Base-by-base conservation (phyloP, 208 protist genomes). In the Leishmania lainsoni region DNA sequence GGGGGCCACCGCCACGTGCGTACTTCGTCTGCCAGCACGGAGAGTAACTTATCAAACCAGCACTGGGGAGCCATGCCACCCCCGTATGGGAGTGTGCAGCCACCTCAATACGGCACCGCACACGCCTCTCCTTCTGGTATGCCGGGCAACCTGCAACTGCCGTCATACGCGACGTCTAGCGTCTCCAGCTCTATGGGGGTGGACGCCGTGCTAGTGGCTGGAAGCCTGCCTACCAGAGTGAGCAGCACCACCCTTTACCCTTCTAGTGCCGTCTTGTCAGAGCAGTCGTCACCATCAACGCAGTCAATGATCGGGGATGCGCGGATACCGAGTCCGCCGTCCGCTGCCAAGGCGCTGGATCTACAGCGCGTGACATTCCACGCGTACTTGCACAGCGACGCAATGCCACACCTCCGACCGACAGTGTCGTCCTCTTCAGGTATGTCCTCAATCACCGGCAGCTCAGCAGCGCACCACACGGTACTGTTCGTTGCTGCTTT, bases 401-500 rank as follows among this genome's bases (percentile, higher is more conserved):
- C 65, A 0, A 42, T 20, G 29, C 42, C 70, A 52, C 66, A 65
- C 68, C 42, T 35, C 42, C 42, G 58, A 42, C 5, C 63, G 29
- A 45, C n/a, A 0, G 45, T 10, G n/a, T 2, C 35, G 17, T 51
- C 22, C 14, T 3, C 42, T 29, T 76, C 52, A 39, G 49, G 22
- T 26, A 12, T n/a, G 61, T 6, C 45, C 26, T 35, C 54, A 0
- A 54, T 45, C 22, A n/a, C 69, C 14, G 20, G 35, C 14, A 52
- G 45, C 22, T 16, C 70, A 12, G n/a, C 56, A 6, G n/a, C 39
- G 12, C 49, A 58, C 14, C 68, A 81, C 51, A 81, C 69, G n/a
- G 69, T 76, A 3, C 52, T 94, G 17, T 94, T 94, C 63, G 70
- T 92, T 32, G 90, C 88, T 70, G 90, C 88, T 14, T 80, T 94